Evolutionary conservation across 805 yeast species (phyloP), one percentile per base, ranked within the genome.

Genomic region (Metschnikowia shivogae): DNA sequence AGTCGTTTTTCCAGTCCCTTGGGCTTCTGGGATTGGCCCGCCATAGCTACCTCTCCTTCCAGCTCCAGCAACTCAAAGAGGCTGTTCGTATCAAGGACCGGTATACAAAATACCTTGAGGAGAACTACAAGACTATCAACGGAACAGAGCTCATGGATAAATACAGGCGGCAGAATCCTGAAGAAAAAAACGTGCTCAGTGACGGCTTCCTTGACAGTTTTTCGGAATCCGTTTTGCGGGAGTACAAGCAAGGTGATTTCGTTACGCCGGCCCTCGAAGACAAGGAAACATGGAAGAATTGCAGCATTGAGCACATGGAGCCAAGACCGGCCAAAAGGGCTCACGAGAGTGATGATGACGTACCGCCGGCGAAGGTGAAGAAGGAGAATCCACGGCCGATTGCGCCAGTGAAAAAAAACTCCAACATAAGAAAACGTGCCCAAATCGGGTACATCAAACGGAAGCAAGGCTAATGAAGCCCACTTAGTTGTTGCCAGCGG

Each of bases 61-160:
- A 62, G 43, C 43, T 59, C 7, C 38, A 46, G 4, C 45, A 50
- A 14, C 48, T 70, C 37, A 55, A 62, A 31, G 46, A 46, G 5
- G 35, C 57, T 11, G 42, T 68, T 4, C 47, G 49, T 2, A 49
- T 46, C 5, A 66, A 65, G 43, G 74, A 69, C 44, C 55, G 58
- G 24, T 70, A 65, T 47, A 59, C 54, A 37, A 52, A 50, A 46
- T 70, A 63, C 34, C 53, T 69, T 33, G 50, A 58, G 24, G 70
- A 65, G 36, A 70, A 68, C 49, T 67, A 65, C 48, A 62, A 56
- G 43, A 57, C 61, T 3, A 53, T 63, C 33, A 65, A 67, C 44
- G 73, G 73, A 2, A 50, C 57, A 4, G 72, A 67, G 34, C 53
- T 67, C 28, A 56, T 70, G 29, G 53, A 50, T 27, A 63, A 59